phyloP scores from a whole-genome alignment of 1,284 basidiomycete genomes.

The Vanrija sp. region DNA sequence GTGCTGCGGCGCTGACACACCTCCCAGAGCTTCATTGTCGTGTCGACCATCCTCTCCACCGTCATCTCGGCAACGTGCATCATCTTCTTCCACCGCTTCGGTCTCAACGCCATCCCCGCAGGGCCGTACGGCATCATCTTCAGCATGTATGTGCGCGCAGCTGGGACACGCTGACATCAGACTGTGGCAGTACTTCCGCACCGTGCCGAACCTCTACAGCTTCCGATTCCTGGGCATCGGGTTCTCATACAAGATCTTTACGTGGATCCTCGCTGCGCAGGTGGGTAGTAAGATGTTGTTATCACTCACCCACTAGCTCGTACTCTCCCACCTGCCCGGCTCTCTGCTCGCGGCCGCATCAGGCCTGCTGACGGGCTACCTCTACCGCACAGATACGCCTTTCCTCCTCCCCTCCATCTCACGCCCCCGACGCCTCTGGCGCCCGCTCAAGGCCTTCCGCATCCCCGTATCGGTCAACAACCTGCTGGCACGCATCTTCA shows the following conservation, averaged over 20 bases:
- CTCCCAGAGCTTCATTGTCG: conserved; percentile 66
- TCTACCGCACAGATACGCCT: conserved; percentile 72
- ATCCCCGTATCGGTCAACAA: conserved; percentile 59
- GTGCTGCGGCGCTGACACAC: neutral
- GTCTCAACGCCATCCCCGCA: conserved; percentile 67
- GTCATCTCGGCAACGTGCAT: conserved; percentile 63
- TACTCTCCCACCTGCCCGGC: conserved; percentile 62
- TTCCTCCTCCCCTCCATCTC: conserved; percentile 35
- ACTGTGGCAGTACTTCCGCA: conserved; percentile 72
- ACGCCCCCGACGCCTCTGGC: conserved; percentile 26
- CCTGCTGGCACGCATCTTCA: conserved; percentile 56
- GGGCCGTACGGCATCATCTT: conserved; percentile 66
- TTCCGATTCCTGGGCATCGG: conserved; percentile 71
- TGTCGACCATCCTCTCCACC: conserved; percentile 64
- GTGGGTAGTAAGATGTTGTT: conserved; percentile 44
- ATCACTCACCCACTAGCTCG: conserved; percentile 55
- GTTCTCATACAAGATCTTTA: conserved; percentile 68
- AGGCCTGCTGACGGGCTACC: conserved; percentile 68
- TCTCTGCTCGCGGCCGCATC: conserved; percentile 60
- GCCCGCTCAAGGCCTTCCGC: conserved; percentile 64
- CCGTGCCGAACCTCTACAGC: conserved; percentile 70
- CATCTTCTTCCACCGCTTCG: conserved; percentile 60
- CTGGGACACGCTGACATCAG: conserved; percentile 44
- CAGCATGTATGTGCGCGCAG: conserved; percentile 25
- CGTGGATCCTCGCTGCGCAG: conserved; percentile 64